Evolutionary conservation across 1,284 basidiomycete species (phyloP).

Genomic region (Ceratobasidium sp.): DNA sequence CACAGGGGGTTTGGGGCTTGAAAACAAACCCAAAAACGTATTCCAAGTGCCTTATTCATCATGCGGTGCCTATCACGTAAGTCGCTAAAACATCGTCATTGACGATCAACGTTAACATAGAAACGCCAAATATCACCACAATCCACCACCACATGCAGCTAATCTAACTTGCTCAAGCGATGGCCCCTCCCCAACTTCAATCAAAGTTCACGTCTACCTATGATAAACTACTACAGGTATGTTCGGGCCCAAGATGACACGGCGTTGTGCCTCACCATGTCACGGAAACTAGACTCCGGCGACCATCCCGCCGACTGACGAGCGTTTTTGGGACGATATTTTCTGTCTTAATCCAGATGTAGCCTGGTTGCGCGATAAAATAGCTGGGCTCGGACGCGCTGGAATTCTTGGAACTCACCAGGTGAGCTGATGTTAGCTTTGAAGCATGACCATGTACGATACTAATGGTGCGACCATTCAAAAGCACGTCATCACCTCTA

Average conservation of each 20-base stretch:
- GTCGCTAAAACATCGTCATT: too few species aligned
- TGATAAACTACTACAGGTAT: constrained; percentile 53
- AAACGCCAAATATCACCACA: too few species aligned
- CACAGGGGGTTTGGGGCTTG: too few species aligned
- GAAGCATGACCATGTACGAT: too few species aligned
- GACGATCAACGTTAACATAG: too few species aligned
- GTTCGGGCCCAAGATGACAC: constrained; percentile 27
- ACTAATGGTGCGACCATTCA: too few species aligned
- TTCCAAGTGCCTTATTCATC: too few species aligned
- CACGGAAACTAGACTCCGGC: constrained; percentile 10
- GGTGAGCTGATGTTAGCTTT: not conserved
- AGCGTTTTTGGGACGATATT: constrained; percentile 38
- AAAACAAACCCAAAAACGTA: too few species aligned
- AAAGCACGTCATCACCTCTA: constrained; percentile 30
- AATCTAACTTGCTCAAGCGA: not conserved
- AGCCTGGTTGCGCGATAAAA: constrained; percentile 9
- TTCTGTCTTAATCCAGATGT: constrained; percentile 8
- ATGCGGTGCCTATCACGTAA: too few species aligned
- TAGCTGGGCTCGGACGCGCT: constrained; percentile 9
- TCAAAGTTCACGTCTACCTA: constrained; percentile 56
- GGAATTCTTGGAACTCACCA: constrained; percentile 33
- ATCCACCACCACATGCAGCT: not conserved
- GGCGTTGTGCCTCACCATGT: not conserved
- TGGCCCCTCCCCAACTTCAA: constrained; percentile 29
- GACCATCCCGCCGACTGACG: constrained; percentile 20